Percentiles rank a stretch among this genome's conserved stretches.
These are phyloP conservation scores for Nelumbo lutea DNA, from an alignment of 164 flowering plant genomes.

Conservation along the genomic window DNA sequence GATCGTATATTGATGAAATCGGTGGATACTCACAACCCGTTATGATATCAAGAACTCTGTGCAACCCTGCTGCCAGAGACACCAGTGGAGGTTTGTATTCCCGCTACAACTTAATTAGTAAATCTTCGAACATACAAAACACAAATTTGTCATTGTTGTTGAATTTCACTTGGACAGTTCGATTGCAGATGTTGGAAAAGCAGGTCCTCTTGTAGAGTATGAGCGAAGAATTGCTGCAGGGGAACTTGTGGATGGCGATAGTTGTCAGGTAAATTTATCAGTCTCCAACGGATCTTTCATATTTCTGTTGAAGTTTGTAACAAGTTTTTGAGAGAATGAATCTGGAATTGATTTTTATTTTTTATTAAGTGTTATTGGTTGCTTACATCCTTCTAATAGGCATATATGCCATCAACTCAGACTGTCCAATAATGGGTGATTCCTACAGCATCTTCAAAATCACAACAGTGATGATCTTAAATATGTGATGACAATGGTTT, in stretches of 20 bases:
- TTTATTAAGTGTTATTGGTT: neutral
- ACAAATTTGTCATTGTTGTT: slow-evolving; percentile 2
- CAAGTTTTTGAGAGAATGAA: neutral
- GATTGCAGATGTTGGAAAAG: slow-evolving; percentile 32
- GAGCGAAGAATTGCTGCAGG: slow-evolving; percentile 76
- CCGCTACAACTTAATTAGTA: neutral
- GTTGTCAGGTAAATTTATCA: slow-evolving; percentile 52
- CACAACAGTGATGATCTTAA: neutral
- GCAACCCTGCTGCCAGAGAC: slow-evolving; percentile 36
- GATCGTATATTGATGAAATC: slow-evolving; percentile 13
- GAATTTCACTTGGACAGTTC: slow-evolving; percentile 2
- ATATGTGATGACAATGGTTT: neutral
- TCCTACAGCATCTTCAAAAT: neutral
- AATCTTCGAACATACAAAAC: neutral
- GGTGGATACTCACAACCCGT: slow-evolving; percentile 18
- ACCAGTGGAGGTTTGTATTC: slow-evolving; percentile 37
- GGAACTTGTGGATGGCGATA: slow-evolving; percentile 86
- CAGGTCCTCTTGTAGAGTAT: slow-evolving; percentile 91
- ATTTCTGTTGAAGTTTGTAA: neutral
- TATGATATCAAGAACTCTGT: slow-evolving; percentile 44
- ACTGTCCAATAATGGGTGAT: slow-evolving; percentile 2
- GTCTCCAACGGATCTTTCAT: neutral
- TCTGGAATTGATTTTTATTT: too few species aligned
- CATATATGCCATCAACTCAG: neutral
- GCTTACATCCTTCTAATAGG: neutral